phyloP scores from a whole-genome alignment of 202 grass and related monocot genomes.

The Setaria viridis region DNA sequence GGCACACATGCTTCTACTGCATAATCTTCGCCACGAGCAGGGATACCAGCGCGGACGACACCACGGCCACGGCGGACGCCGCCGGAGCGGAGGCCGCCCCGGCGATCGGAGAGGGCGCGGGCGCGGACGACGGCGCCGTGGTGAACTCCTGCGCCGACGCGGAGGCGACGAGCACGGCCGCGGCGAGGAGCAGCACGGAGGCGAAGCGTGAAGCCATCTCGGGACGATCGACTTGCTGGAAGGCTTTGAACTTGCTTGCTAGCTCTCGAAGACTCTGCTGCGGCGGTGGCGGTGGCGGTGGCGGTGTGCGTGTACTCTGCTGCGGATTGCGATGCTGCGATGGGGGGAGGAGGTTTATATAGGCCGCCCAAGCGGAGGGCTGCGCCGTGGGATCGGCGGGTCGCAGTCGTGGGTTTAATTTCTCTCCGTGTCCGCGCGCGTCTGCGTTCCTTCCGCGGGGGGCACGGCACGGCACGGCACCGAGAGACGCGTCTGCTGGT shows the following conservation, averaged over 20 bases:
- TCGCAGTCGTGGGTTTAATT: slow-evolving; percentile 1
- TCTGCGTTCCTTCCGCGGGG: too few species aligned
- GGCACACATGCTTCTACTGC: slow-evolving; percentile 4
- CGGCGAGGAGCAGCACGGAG: slow-evolving; percentile 28
- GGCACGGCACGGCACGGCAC: background rate
- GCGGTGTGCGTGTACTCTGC: background rate
- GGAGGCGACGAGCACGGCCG: slow-evolving; percentile 34
- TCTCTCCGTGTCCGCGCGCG: background rate
- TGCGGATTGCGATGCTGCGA: background rate
- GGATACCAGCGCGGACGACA: slow-evolving; percentile 43
- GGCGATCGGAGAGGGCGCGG: slow-evolving; percentile 45
- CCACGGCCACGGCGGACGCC: slow-evolving; percentile 44
- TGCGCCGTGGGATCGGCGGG: background rate
- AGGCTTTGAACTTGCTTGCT: background rate
- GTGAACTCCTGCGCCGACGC: slow-evolving; percentile 49
- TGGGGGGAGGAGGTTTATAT: background rate
- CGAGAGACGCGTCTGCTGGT: background rate
- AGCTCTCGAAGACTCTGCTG: background rate
- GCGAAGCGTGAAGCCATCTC: slow-evolving; percentile 44
- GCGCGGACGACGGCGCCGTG: slow-evolving; percentile 33
- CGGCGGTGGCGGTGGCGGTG: too few species aligned
- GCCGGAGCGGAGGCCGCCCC: slow-evolving; percentile 47
- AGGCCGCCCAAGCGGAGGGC: background rate
- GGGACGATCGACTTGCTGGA: too few species aligned
- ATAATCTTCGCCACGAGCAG: slow-evolving; percentile 46